phyloP scores from a whole-genome alignment of 2,329 filamentous ascomycete species.

The Ophiostoma angusticollis region DNA sequence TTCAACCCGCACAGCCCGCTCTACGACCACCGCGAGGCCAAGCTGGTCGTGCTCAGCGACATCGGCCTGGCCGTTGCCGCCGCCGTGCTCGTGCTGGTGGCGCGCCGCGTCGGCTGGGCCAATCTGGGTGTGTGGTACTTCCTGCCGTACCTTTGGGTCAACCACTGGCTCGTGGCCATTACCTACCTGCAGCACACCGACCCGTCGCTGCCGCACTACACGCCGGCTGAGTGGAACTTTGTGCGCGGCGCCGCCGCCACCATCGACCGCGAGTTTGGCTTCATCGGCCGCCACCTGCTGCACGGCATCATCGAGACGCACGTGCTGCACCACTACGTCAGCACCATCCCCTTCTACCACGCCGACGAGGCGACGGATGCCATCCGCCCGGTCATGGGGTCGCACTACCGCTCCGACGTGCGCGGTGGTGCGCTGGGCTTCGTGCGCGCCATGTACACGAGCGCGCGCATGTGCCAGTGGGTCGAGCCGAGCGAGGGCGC shows the following conservation, averaged over 20 bases:
- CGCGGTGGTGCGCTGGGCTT: slow-evolving; percentile 70
- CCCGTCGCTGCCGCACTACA: slow-evolving; percentile 83
- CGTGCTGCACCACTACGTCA: slow-evolving; percentile 93
- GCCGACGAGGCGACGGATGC: slow-evolving; percentile 18
- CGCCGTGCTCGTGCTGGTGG: slow-evolving; percentile 52
- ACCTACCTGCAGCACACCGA: slow-evolving; percentile 96
- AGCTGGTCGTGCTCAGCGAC: slow-evolving; percentile 77
- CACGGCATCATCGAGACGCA: slow-evolving; percentile 96
- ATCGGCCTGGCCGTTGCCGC: slow-evolving; percentile 58
- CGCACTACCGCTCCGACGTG: slow-evolving; percentile 80
- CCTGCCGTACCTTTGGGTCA: slow-evolving; percentile 90
- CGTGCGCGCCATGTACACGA: slow-evolving; percentile 68
- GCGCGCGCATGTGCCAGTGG: slow-evolving; percentile 85
- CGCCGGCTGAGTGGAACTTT: slow-evolving; percentile 75
- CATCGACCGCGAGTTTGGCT: slow-evolving; percentile 93
- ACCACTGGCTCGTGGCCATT: slow-evolving; percentile 98
- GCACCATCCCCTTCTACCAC: slow-evolving; percentile 55
- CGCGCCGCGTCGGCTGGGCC: slow-evolving; percentile 64
- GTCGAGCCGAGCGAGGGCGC: slow-evolving; percentile 83
- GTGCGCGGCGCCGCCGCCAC: slow-evolving; percentile 85
- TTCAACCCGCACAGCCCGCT: slow-evolving; percentile 80
- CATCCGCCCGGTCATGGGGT: slow-evolving; percentile 75
- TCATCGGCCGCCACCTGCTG: slow-evolving; percentile 76
- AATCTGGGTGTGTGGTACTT: slow-evolving; percentile 95
- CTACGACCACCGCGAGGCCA: slow-evolving; percentile 82